A percentile compares a stretch with the other conserved stretches of the same genome.
Conservation (phyloP, 129 eudicot species). For the Kitagawia praeruptora region DNA sequence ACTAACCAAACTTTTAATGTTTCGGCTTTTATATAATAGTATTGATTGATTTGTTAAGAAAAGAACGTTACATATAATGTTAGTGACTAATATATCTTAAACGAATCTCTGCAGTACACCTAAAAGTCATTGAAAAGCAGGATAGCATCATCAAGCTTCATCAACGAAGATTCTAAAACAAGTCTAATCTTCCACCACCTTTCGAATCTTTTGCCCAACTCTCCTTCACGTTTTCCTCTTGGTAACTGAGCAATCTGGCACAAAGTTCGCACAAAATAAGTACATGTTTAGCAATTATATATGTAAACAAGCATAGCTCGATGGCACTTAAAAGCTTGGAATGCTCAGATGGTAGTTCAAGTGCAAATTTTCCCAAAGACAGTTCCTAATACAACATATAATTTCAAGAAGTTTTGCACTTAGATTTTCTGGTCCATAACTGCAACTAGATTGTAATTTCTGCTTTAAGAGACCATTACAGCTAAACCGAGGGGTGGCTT, state of each 20-base stretch:
- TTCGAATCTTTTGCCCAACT: slow-evolving; percentile 23
- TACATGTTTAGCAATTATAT: not conserved
- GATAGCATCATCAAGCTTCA: slow-evolving; percentile 73
- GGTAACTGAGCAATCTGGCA: slow-evolving; percentile 49
- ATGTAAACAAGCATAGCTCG: not conserved
- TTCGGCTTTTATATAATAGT: too few relatives aligned
- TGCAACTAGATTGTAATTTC: not conserved
- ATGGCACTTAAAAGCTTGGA: not conserved
- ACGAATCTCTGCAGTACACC: not conserved
- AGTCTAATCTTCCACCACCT: slow-evolving; percentile 26
- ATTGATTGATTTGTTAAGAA: not conserved
- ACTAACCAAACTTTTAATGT: too few relatives aligned
- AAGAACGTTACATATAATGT: not conserved
- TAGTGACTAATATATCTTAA: not conserved
- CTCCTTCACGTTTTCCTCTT: slow-evolving; percentile 45
- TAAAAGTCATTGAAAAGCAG: slow-evolving; percentile 68
- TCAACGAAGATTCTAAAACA: slow-evolving; percentile 53
- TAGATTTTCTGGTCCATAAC: not conserved
- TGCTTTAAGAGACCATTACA: not conserved
- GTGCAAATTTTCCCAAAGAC: not conserved
- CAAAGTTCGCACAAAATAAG: not conserved
- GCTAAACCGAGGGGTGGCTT: not conserved
- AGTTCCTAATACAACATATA: not conserved
- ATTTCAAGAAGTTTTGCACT: not conserved
- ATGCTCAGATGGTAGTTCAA: not conserved